These are phyloP conservation scores for Gleditsia sinensis DNA, from an alignment of 306 rosid species.

Conservation along the genomic window DNA sequence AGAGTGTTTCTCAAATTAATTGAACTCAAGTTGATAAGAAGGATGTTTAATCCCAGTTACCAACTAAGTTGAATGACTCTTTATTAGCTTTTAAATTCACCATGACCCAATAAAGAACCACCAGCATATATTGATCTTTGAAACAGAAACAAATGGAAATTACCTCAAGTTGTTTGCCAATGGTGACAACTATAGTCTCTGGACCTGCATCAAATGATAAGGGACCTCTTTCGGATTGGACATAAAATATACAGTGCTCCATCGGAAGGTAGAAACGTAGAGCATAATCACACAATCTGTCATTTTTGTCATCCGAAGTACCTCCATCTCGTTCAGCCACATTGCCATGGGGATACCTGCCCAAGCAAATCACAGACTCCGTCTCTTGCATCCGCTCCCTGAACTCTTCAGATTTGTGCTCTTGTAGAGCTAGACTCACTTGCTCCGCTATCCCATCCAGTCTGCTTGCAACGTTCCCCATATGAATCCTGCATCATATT, in stretches of 20 bases:
- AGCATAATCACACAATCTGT: slow-evolving; percentile 33
- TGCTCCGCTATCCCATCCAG: slow-evolving; percentile 47
- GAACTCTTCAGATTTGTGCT: slow-evolving; percentile 18
- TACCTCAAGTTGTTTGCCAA: slow-evolving; percentile 62
- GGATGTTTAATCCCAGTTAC: too few species aligned
- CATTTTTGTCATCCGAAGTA: background rate
- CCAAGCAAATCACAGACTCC: slow-evolving; percentile 31
- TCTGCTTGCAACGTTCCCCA: slow-evolving; percentile 47
- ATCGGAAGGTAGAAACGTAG: slow-evolving; percentile 50
- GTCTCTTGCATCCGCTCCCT: slow-evolving; percentile 23
- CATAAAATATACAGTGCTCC: slow-evolving; percentile 39
- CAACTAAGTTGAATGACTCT: too few species aligned
- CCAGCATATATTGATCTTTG: background rate
- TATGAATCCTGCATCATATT: slow-evolving; percentile 6
- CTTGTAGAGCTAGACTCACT: slow-evolving; percentile 27
- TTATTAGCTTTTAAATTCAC: too few species aligned
- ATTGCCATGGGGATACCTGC: slow-evolving; percentile 41
- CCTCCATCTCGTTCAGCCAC: background rate
- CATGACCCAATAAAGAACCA: too few species aligned
- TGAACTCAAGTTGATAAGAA: too few species aligned
- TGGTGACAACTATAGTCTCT: slow-evolving; percentile 44
- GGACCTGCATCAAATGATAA: slow-evolving; percentile 47
- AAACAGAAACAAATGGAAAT: background rate
- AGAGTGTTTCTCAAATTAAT: too few species aligned
- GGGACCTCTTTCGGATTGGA: slow-evolving; percentile 35